phyloP scores from a whole-genome alignment of 2,329 filamentous ascomycete species.

The Neopestalotiopsis sp. region DNA sequence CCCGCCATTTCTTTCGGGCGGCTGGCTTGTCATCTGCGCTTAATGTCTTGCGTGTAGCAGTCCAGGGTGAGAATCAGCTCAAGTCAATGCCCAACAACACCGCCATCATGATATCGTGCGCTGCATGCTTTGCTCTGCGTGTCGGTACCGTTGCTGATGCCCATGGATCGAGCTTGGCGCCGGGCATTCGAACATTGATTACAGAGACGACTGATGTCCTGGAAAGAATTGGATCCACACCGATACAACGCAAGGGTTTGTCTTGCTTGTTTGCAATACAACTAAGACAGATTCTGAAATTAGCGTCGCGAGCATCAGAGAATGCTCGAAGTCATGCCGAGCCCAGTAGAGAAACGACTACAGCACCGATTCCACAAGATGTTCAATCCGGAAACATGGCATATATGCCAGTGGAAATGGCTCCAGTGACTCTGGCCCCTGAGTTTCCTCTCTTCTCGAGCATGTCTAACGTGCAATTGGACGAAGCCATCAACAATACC shows the following conservation, averaged over 20 bases:
- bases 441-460: slow-evolving; percentile 39
- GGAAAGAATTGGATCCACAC: slow-evolving; percentile 70
- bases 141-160: slow-evolving; percentile 64
- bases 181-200: slow-evolving; percentile 67
- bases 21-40: slow-evolving; percentile 73
- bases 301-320: slow-evolving; percentile 35
- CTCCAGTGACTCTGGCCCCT: slow-evolving; percentile 26
- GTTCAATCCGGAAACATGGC: slow-evolving; percentile 25
- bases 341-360: slow-evolving; percentile 25
- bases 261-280: slow-evolving; percentile 65
- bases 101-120: slow-evolving; percentile 79
- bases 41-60: slow-evolving; percentile 76
- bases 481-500: slow-evolving; percentile 40
- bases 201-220: slow-evolving; percentile 72
- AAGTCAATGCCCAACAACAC: slow-evolving; percentile 82
- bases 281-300: slow-evolving; percentile 52
- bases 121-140: slow-evolving; percentile 71
- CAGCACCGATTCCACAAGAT: slow-evolving; percentile 26
- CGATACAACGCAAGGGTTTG: slow-evolving; percentile 69
- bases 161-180: slow-evolving; percentile 60
- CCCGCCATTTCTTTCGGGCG: slow-evolving; percentile 74
- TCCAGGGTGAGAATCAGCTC: slow-evolving; percentile 72
- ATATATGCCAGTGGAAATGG: slow-evolving; percentile 29
- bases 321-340: slow-evolving; percentile 25
- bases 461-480: slow-evolving; percentile 40